Evolutionary conservation across 257 asterid genomes (phyloP).

Genomic region (Solanum corneliomulleri): DNA sequence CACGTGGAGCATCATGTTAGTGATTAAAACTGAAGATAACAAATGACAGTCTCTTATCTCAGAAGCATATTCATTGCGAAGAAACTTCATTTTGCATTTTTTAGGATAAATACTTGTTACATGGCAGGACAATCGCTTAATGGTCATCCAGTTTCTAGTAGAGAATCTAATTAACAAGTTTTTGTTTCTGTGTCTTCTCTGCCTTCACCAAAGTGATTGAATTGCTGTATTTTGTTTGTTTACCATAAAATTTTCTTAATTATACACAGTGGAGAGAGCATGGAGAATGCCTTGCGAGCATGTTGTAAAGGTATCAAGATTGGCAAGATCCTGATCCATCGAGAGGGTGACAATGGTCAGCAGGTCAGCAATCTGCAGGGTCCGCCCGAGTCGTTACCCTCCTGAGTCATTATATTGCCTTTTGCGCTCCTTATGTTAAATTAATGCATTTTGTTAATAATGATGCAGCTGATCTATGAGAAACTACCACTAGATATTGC

Average conservation of each 20-base stretch:
- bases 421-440: background rate
- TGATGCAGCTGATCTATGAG: conserved; percentile 82
- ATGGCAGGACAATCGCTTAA: background rate
- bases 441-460: background rate
- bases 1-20: background rate
- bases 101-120: background rate
- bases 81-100: background rate
- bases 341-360: conserved; percentile 96
- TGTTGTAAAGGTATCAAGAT: conserved; percentile 98
- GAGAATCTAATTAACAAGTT: background rate
- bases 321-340: conserved; percentile 91
- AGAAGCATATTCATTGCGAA: background rate
- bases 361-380: conserved; percentile 32
- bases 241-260: background rate
- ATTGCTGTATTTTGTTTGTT: background rate
- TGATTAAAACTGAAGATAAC: background rate
- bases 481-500: conserved; percentile 86
- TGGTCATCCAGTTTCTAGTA: background rate
- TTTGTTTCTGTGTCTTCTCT: background rate
- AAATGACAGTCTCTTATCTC: background rate
- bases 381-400: background rate
- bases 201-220: background rate
- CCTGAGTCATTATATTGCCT: background rate
- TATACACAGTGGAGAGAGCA: conserved; percentile 70
- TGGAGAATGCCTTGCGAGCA: conserved; percentile 94